A percentile compares a stretch with the other conserved stretches of the same genome.
phyloP scores from a whole-genome alignment of 106 monocot species.

The Apostasia ramifera region DNA sequence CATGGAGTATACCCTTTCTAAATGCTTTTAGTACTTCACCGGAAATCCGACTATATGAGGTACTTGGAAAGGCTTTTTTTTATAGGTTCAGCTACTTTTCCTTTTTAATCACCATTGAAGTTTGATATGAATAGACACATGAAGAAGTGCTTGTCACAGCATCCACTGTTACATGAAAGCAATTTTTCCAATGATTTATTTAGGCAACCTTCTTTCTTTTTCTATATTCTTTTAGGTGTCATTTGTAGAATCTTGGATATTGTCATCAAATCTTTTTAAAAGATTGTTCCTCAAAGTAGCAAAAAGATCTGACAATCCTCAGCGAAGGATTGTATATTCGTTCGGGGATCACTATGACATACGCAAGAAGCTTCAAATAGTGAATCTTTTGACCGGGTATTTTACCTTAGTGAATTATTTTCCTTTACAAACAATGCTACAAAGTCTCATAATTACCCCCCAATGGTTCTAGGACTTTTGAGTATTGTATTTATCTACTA shows the following conservation, averaged over 20 bases:
- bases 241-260: constrained; percentile 76
- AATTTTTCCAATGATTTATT: no score
- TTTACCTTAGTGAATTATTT: no score
- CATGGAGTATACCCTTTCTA: constrained; percentile 78
- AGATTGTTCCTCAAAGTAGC: constrained; percentile 56
- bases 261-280: constrained; percentile 56
- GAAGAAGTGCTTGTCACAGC: not conserved
- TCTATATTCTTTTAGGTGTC: constrained; percentile 50
- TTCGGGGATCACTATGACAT: constrained; percentile 95
- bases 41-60: constrained; percentile 69
- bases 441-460: no score
- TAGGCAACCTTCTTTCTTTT: no score
- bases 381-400: constrained; percentile 95
- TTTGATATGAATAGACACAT: not conserved
- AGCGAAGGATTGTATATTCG: constrained; percentile 52
- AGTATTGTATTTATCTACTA: no score
- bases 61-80: constrained; percentile 9
- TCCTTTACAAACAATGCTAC: no score
- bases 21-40: constrained; percentile 38
- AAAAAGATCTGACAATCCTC: constrained; percentile 55
- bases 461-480: no score
- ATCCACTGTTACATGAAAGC: no score
- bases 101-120: not conserved
- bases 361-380: constrained; percentile 72
- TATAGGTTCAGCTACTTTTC: not conserved